Base-by-base conservation (phyloP, 768 basidiomycete genomes). In the Boletus rex-veris region DNA sequence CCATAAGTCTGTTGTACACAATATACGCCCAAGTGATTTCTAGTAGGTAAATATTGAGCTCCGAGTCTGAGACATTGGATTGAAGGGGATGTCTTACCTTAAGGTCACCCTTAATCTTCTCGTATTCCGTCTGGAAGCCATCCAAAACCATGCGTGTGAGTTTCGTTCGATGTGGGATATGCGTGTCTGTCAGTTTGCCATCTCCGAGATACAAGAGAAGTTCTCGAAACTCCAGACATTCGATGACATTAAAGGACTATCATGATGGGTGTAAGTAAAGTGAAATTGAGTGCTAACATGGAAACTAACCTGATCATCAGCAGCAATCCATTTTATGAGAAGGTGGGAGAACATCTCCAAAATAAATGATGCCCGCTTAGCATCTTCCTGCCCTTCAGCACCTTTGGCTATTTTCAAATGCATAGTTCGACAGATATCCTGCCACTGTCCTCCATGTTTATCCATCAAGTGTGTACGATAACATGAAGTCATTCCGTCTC, bases 1-100 rank as follows among this genome's bases (percentile, higher is more conserved):
- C 53, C 53, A 54, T 7, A 54, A 16, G 30, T 54, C 53, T 9
- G 19, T 54, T 33, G 42, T 49, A 16, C 37, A 16, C 3, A 36
- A 54, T 7, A 54, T 44, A 6, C 12, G 42, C 2, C 47, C 42
- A 39, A 48, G 47, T 31, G 44, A 8, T 9, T 45, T 30, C 44
- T 45, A 33, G 21, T 43, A 15, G 16, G 42, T n/a, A 14, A 43
- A 43, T 9, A 28, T 26, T 3, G 16, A 43, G 26, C 5, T 26
- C 42, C 6, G 24, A 26, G 24, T 26, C 24, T 19, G 19, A 19
- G 19, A 19, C 19, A 26, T 7, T 7, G 24, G 24, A 26, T 26
- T 7, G 5, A 26, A 26, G 24, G 24, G 24, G 24, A 26, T 26
- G 24, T 26, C 24, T 43, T 6, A 43, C 42, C 26, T 7, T 26